A percentile compares a stretch with the other conserved stretches of the same genome.
Conservation (phyloP, 495 filamentous ascomycete species). For the Aspergillus bridgeri region DNA sequence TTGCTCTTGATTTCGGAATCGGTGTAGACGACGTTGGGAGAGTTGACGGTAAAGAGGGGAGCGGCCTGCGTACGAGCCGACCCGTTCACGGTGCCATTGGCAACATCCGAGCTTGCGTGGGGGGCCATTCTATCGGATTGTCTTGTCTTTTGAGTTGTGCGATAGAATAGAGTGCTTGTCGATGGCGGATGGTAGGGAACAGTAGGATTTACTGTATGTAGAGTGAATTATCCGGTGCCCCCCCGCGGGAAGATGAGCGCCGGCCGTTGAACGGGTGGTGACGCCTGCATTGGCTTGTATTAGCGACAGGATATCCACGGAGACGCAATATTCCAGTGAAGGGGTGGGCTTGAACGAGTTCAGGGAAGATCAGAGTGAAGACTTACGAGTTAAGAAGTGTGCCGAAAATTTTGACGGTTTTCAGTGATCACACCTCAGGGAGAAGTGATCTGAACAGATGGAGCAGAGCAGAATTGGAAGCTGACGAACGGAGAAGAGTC, state of each 20-base stretch:
- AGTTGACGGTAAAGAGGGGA: constrained; percentile 79
- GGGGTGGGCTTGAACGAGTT: too few species aligned
- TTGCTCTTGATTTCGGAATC: constrained; percentile 84
- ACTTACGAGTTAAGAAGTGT: constrained; percentile 51
- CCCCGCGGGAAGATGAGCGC: constrained; percentile 85
- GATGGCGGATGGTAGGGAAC: constrained; percentile 14
- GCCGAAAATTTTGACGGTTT: constrained; percentile 50
- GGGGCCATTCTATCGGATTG: constrained; percentile 94
- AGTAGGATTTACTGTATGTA: constrained; percentile 52
- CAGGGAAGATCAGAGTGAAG: neutral
- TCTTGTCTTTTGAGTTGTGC: too few species aligned
- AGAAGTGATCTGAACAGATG: constrained; percentile 35
- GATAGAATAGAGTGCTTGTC: constrained; percentile 16
- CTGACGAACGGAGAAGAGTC: constrained; percentile 2
- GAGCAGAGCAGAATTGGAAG: constrained; percentile 4
- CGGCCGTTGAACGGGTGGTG: constrained; percentile 98
- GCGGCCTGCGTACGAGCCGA: constrained; percentile 48
- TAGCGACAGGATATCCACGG: too few species aligned
- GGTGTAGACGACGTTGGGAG: constrained; percentile 89
- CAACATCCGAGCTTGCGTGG: constrained; percentile 69
- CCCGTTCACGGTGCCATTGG: constrained; percentile 71
- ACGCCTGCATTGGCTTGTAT: too few species aligned
- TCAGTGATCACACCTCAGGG: constrained; percentile 41
- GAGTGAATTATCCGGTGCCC: constrained; percentile 75
- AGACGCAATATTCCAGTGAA: too few species aligned